phyloP scores from a whole-genome alignment of 768 basidiomycete genomes.

The Pulveroboletus sp. region DNA sequence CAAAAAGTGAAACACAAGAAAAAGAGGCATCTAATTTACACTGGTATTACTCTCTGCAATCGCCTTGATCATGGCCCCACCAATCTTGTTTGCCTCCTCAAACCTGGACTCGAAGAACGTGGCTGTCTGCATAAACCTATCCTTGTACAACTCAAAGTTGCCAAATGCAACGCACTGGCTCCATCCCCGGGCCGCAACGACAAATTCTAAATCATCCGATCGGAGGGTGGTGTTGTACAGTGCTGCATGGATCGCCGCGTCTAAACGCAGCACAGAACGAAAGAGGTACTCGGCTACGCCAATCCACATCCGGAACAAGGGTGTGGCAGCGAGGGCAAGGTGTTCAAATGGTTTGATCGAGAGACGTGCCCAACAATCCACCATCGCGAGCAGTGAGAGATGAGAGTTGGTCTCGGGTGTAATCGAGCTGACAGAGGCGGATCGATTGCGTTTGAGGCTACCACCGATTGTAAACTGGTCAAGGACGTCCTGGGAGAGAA shows the following conservation, averaged over 20 bases:
- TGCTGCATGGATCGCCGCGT: constrained; percentile 71
- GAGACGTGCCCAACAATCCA: constrained; percentile 93
- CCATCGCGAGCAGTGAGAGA: constrained; percentile 93
- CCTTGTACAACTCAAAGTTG: constrained; percentile 82
- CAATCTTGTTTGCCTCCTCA: constrained; percentile 78
- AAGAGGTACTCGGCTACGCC: constrained; percentile 97
- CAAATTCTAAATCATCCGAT: constrained; percentile 91
- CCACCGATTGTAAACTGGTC: constrained; percentile 86
- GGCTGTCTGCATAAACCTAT: constrained; percentile 77
- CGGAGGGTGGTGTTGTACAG: constrained; percentile 76
- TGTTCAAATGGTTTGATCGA: constrained; percentile 87
- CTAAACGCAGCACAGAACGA: constrained; percentile 59
- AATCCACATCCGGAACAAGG: constrained; percentile 94
- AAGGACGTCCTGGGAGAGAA: constrained; percentile 80
- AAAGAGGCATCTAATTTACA: constrained; percentile 3
- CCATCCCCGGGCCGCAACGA: constrained; percentile 92
- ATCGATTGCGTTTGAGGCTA: constrained; percentile 10
- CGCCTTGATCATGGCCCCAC: constrained; percentile 86
- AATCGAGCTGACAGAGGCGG: constrained; percentile 8
- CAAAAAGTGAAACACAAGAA: too few species aligned
- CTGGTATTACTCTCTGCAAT: constrained; percentile 55
- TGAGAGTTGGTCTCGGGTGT: constrained; percentile 71
- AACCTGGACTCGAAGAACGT: constrained; percentile 85
- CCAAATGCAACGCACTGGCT: constrained; percentile 94
- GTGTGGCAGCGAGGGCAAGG: constrained; percentile 91